Evolutionary conservation across 345 rosid species (phyloP).

Genomic region (Aquilaria yunnanensis): DNA sequence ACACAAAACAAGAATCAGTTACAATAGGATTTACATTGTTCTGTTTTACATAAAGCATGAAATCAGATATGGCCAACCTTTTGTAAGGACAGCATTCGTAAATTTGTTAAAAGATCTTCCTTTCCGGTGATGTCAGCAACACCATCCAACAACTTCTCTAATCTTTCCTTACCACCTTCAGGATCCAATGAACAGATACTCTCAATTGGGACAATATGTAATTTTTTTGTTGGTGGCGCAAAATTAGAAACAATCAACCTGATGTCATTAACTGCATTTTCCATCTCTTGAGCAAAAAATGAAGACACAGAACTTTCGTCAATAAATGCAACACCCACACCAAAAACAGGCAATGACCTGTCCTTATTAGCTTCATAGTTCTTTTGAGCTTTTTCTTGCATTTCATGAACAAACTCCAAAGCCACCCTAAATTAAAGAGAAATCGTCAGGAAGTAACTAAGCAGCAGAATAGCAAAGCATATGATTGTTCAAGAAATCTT

Average conservation of each 20-base stretch:
- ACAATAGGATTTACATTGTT: not conserved
- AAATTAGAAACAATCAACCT: constrained; percentile 35
- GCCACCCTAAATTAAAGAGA: constrained; percentile 41
- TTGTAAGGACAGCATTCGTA: constrained; percentile 65
- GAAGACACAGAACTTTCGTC: constrained; percentile 50
- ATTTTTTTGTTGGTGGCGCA: constrained; percentile 56
- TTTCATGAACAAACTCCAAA: constrained; percentile 78
- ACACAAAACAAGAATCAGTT: constrained; percentile 6
- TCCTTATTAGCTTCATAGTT: constrained; percentile 80
- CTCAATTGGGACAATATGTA: constrained; percentile 58
- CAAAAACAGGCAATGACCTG: constrained; percentile 75
- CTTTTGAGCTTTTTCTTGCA: constrained; percentile 76
- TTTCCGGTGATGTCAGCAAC: constrained; percentile 68
- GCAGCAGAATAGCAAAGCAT: not conserved
- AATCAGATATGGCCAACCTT: constrained; percentile 38
- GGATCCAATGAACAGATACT: constrained; percentile 39
- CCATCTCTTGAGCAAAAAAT: constrained; percentile 20
- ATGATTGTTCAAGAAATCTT: too few relatives aligned
- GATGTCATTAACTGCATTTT: constrained; percentile 38
- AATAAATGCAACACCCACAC: constrained; percentile 80
- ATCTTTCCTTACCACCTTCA: constrained; percentile 38
- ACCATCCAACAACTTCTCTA: constrained; percentile 42
- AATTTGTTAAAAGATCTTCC: constrained; percentile 70
- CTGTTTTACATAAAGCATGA: not conserved
- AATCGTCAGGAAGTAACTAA: not conserved